phyloP scores from a whole-genome alignment of 2,329 filamentous ascomycete species.

The Ploettnerulaceae sp. region DNA sequence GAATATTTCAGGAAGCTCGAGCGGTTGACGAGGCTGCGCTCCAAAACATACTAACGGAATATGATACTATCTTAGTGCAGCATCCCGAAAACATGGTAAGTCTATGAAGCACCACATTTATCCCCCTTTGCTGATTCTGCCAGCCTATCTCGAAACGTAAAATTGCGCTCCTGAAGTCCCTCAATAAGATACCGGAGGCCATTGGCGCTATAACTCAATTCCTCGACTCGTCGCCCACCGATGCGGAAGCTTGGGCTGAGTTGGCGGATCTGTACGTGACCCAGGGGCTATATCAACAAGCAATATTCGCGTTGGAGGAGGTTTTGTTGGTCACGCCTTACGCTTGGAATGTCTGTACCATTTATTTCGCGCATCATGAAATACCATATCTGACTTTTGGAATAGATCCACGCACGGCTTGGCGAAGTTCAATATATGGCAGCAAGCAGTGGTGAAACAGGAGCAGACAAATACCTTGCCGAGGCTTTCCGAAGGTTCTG shows the following conservation, averaged over 20 bases:
- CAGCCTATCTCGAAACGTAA: slow-evolving; percentile 82
- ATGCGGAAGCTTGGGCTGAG: slow-evolving; percentile 91
- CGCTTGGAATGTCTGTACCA: slow-evolving; percentile 78
- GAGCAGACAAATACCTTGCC: slow-evolving; percentile 49
- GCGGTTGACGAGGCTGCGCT: slow-evolving; percentile 63
- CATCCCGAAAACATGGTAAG: slow-evolving; percentile 74
- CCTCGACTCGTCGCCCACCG: slow-evolving; percentile 79
- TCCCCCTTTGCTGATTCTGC: slow-evolving; percentile 31
- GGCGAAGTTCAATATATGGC: slow-evolving; percentile 80
- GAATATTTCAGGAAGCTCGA: slow-evolving; percentile 78
- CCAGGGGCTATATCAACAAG: slow-evolving; percentile 75
- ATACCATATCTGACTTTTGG: slow-evolving; percentile 28
- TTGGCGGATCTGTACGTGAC: slow-evolving; percentile 79
- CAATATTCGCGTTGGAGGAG: slow-evolving; percentile 85
- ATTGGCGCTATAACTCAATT: slow-evolving; percentile 69
- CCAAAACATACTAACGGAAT: slow-evolving; percentile 66
- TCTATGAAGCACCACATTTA: background rate
- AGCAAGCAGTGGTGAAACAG: slow-evolving; percentile 41
- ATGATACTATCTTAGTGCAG: slow-evolving; percentile 68
- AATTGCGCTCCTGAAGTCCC: slow-evolving; percentile 70
- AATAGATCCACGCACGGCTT: slow-evolving; percentile 75
- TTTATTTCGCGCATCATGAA: background rate
- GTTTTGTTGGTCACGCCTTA: slow-evolving; percentile 82
- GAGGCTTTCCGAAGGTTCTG: slow-evolving; percentile 82
- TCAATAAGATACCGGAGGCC: slow-evolving; percentile 67